phyloP scores from a whole-genome alignment of 768 basidiomycete genomes.

The Lanmaoa pseudosensibilis region DNA sequence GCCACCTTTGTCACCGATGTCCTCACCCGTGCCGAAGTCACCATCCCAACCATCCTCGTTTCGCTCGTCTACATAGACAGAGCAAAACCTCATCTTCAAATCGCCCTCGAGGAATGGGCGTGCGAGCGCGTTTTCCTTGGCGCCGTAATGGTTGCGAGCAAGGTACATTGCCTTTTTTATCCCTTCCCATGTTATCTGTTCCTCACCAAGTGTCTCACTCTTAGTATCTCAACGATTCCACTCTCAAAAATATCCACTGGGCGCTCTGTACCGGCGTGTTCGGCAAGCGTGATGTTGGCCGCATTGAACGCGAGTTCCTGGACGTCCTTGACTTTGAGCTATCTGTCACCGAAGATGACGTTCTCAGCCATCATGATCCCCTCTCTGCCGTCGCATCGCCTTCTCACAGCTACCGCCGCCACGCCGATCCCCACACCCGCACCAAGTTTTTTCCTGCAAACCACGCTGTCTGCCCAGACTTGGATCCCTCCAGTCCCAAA shows the following conservation, averaged over 20 bases:
- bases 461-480: constrained; percentile 39
- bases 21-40: constrained; percentile 71
- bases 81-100: constrained; percentile 76
- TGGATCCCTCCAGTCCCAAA: constrained; percentile 44
- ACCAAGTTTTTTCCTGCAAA: too few relatives aligned
- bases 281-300: constrained; percentile 76
- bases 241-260: constrained; percentile 91
- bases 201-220: constrained; percentile 3
- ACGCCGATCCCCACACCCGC: constrained; percentile 24
- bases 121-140: constrained; percentile 90
- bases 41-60: constrained; percentile 65
- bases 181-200: constrained; percentile 19
- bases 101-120: constrained; percentile 82
- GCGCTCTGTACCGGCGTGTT: constrained; percentile 81
- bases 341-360: constrained; percentile 59
- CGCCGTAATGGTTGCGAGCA: constrained; percentile 83
- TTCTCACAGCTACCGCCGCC: constrained; percentile 28
- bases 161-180: constrained; percentile 44
- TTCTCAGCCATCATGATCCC: constrained; percentile 48
- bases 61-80: constrained; percentile 76
- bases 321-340: constrained; percentile 79
- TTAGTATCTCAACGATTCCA: constrained; percentile 85
- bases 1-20: constrained; percentile 66
- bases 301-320: constrained; percentile 81
- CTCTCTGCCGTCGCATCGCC: constrained; percentile 32